Evolutionary conservation across 1,284 basidiomycete species (phyloP), one percentile per base, ranked within the genome.

Genomic region (Puccinia hordei): DNA sequence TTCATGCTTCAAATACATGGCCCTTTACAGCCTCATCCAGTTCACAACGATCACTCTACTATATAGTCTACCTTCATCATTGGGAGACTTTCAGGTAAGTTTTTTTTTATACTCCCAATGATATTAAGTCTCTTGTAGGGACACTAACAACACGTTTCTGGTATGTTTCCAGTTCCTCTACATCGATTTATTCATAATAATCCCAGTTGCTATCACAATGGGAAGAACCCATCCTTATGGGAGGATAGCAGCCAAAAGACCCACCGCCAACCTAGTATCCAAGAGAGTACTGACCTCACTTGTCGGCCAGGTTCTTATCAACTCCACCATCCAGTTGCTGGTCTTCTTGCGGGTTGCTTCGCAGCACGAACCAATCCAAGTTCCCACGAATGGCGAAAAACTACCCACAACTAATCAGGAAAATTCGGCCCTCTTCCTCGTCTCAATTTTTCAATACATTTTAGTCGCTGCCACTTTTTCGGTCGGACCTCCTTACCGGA

Each of bases 1-100:
- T 87, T 95, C 93, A 83, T 99, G 97, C 87, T 99, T 99, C 90
- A 98, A 98, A 87, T 98, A 96, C 85, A 98, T 98, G 95, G 83
- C 87, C 4, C 84, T 89, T 53, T 87, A 88, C 82, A 87, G 86
- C 35, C 85, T 88, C 82, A 87, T 88, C 78, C 88, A 88, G 83
- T 88, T 89, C 83, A 88, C 88, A 22, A 89, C 88, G 0, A 93
- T 99, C 82, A 96, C 95, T 0, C 86, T 98, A 74, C 86, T 99
- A 61, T 99, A 99, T 87, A 94, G 93, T 0, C 97, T 99, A 84
- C 97, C 95, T 0, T 96, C 94, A 30, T 95, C 94, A 61, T 87
- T 99, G 63, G 95, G 95, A 73, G 97, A 99, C 86, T 97, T 98
- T 86, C 93, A 98, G 90, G 93, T 91, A 80, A 69, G 88, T 86